Percentiles rank a stretch among this genome's conserved stretches.
Conservation (phyloP, 2,329 filamentous ascomycete species). For the Plectosphaerella cucumerina region DNA sequence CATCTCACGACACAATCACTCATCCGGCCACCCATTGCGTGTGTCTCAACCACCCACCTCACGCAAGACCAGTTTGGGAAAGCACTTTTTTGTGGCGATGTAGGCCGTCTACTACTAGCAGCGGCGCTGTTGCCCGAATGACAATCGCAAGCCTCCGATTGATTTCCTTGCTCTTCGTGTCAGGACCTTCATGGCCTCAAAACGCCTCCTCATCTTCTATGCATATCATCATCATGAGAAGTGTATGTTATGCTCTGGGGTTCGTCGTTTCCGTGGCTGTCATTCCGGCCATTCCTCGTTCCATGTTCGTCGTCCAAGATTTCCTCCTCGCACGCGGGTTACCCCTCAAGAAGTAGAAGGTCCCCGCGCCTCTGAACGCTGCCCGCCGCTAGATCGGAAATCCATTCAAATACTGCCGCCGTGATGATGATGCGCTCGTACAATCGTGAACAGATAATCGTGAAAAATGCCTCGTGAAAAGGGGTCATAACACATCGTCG, state of each 20-base stretch:
- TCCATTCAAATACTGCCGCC: neutral
- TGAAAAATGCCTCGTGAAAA: conserved; percentile 13
- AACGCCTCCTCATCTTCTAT: conserved; percentile 6
- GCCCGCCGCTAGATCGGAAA: too few relatives aligned
- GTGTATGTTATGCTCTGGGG: conserved; percentile 11
- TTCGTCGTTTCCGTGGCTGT: conserved; percentile 12
- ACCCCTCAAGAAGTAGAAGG: too few relatives aligned
- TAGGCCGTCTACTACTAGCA: neutral
- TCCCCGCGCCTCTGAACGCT: too few relatives aligned
- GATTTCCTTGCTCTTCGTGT: neutral
- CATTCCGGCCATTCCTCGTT: conserved; percentile 6
- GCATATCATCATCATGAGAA: conserved; percentile 6
- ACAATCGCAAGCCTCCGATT: neutral
- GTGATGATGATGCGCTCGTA: conserved; percentile 8
- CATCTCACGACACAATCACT: too few relatives aligned
- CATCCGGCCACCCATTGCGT: neutral
- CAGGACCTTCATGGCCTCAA: conserved; percentile 3
- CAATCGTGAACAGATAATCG: conserved; percentile 12
- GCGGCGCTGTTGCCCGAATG: neutral
- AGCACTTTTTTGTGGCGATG: neutral
- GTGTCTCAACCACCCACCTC: neutral
- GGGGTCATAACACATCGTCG: conserved; percentile 15
- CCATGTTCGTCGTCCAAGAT: neutral
- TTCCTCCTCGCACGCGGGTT: too few relatives aligned
- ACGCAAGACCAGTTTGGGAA: neutral